Percentiles rank a stretch among this genome's conserved stretches.
Evolutionary conservation across 768 basidiomycete genomes (phyloP).

Genomic region (Termitomyces sp.): DNA sequence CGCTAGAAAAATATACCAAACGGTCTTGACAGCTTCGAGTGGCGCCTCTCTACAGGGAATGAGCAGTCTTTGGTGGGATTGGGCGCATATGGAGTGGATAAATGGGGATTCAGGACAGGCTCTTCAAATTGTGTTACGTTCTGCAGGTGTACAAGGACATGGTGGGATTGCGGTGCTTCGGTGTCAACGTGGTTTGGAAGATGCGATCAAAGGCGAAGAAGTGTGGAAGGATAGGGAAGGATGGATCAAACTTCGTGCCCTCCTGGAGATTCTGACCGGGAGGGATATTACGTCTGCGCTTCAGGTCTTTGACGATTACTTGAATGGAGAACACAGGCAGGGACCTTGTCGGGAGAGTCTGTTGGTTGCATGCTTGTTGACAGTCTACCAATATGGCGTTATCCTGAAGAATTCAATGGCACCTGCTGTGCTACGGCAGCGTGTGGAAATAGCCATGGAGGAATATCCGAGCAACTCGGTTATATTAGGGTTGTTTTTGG

Average conservation of each 20-base stretch:
- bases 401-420: slow-evolving; percentile 52
- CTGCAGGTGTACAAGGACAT: slow-evolving; percentile 46
- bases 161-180: slow-evolving; percentile 53
- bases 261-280: slow-evolving; percentile 57
- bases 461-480: slow-evolving; percentile 66
- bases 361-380: slow-evolving; percentile 44
- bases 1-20: slow-evolving; percentile 74
- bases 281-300: slow-evolving; percentile 33
- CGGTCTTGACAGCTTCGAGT: slow-evolving; percentile 47
- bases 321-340: slow-evolving; percentile 17
- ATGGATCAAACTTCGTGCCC: slow-evolving; percentile 60
- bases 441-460: slow-evolving; percentile 47
- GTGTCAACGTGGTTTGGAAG: slow-evolving; percentile 59
- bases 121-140: slow-evolving; percentile 45
- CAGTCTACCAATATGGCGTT: slow-evolving; percentile 56
- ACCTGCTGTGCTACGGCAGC: slow-evolving; percentile 51
- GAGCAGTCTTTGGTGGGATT: slow-evolving; percentile 69
- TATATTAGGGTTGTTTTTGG: slow-evolving; percentile 67
- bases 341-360: slow-evolving; percentile 44
- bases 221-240: slow-evolving; percentile 54
- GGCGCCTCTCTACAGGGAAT: slow-evolving; percentile 27
- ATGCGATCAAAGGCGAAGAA: slow-evolving; percentile 24
- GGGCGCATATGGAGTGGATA: slow-evolving; percentile 84
- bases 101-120: slow-evolving; percentile 42
- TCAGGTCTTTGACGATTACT: slow-evolving; percentile 33